Evolutionary conservation across 768 basidiomycete species (phyloP).

Genomic region (Lanmaoa pseudosensibilis): DNA sequence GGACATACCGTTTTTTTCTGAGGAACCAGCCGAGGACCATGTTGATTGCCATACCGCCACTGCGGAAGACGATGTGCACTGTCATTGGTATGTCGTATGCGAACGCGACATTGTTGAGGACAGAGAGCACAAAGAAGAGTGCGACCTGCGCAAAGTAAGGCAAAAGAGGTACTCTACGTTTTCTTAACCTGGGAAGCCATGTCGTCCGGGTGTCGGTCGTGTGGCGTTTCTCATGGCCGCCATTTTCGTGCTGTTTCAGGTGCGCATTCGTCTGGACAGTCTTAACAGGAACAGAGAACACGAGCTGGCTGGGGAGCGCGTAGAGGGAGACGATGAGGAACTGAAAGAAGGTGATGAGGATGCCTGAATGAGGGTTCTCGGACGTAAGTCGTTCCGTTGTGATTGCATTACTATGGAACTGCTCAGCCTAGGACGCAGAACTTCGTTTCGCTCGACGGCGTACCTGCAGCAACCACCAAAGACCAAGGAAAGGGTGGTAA

Average conservation of each 20-base stretch:
- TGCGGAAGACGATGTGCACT: conserved; percentile 92
- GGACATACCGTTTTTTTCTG: conserved; percentile 57
- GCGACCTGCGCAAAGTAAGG: conserved; percentile 79
- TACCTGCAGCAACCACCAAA: conserved; percentile 92
- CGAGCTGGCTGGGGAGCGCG: conserved; percentile 64
- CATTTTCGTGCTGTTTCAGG: neutral
- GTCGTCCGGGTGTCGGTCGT: neutral
- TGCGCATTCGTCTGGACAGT: neutral
- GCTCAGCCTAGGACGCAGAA: neutral
- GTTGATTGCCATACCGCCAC: conserved; percentile 81
- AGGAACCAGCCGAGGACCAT: conserved; percentile 78
- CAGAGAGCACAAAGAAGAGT: conserved; percentile 75
- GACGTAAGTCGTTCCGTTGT: conserved; percentile 74
- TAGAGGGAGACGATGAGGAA: conserved; percentile 75
- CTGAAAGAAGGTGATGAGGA: conserved; percentile 86
- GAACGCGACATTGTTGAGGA: conserved; percentile 92
- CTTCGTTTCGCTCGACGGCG: conserved; percentile 6
- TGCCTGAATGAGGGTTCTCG: conserved; percentile 66
- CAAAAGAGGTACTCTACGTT: conserved; percentile 65
- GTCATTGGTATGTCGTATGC: conserved; percentile 84
- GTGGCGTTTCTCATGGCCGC: neutral
- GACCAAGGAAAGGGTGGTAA: conserved; percentile 65
- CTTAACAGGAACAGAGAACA: conserved; percentile 19
- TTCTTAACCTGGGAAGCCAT: conserved; percentile 50
- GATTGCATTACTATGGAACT: conserved; percentile 64